Evolutionary conservation across 768 basidiomycete species (phyloP), one percentile per base, ranked within the genome.

Genomic region (Hydnum rufescens): DNA sequence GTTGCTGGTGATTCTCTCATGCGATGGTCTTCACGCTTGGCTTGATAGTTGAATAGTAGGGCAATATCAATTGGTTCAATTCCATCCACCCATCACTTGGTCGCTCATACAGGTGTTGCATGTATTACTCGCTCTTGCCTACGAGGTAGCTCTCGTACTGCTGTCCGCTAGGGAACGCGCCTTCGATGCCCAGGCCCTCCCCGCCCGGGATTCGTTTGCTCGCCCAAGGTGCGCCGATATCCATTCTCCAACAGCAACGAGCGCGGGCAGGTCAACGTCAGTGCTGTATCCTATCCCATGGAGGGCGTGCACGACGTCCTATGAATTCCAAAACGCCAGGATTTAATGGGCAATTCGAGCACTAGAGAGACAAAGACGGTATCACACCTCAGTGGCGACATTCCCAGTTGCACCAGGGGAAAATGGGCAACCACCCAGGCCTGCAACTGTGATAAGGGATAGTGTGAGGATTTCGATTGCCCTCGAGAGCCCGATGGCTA

Each of bases 401-500:
- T 95, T 95, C 16, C 93, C 92, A 0, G 88, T 90, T 13, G 92
- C 90, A 3, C 90, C 90, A 2, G 92, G 93, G 1, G 92, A 89
- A 65, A 87, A 97, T 2, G 92, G 92, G 60, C 93, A 96, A 18
- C 92, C 89, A 2, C 93, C 92, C 1, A 96, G 76, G 0, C 92
- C 90, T 18, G 81, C 88, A 18, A 95, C 77, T 0, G 82, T 79
- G 19, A 19, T 28, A 5, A 13, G 13, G 16, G n/a, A n/a, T n/a
- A n/a, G n/a, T n/a, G n/a, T n/a, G n/a, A n/a, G n/a, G n/a, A n/a
- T n/a, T n/a, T n/a, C n/a, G n/a, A n/a, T n/a, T n/a, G n/a, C n/a
- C n/a, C n/a, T n/a, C n/a, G n/a, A n/a, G n/a, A n/a, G n/a, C n/a
- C n/a, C n/a, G n/a, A n/a, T n/a, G n/a, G n/a, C n/a, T n/a, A n/a